Conservation (phyloP, 2,329 filamentous ascomycete species). For the Dothistroma septosporum region DNA sequence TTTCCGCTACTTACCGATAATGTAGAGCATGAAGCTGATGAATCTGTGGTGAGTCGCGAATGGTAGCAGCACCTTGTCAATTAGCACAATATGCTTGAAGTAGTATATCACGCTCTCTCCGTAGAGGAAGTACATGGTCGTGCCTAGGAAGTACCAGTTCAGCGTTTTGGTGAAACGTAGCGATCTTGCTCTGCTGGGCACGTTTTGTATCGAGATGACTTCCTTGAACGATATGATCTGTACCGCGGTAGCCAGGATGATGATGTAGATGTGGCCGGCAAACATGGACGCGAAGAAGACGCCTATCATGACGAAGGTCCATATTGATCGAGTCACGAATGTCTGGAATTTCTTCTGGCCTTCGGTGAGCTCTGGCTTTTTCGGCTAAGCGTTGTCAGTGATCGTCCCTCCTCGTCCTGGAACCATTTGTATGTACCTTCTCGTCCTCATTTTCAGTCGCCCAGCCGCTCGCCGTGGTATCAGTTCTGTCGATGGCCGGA, state of each 20-base stretch:
- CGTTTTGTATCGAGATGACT: constrained; percentile 94
- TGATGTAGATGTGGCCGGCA: constrained; percentile 95
- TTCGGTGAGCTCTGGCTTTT: constrained; percentile 49
- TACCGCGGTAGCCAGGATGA: constrained; percentile 84
- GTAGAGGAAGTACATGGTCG: constrained; percentile 98
- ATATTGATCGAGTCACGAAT: constrained; percentile 94
- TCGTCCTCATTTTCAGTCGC: constrained; percentile 36
- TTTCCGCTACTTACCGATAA: constrained; percentile 69
- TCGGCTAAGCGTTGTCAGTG: constrained; percentile 12
- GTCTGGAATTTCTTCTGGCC: constrained; percentile 99
- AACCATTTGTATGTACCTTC: constrained; percentile 15
- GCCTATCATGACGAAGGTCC: constrained; percentile 96
- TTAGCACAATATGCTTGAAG: constrained; percentile 96
- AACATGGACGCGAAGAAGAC: constrained; percentile 90
- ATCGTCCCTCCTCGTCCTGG: background rate
- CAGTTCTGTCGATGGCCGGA: constrained; percentile 23
- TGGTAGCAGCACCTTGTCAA: constrained; percentile 87
- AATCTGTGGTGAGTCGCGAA: constrained; percentile 96
- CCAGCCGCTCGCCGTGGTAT: constrained; percentile 32
- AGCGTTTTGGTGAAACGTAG: constrained; percentile 91
- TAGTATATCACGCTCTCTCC: constrained; percentile 99
- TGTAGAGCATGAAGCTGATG: constrained; percentile 97
- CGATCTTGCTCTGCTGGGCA: constrained; percentile 84
- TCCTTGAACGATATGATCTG: constrained; percentile 99
- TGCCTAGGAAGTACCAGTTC: constrained; percentile 99